A percentile compares a stretch with the other conserved stretches of the same genome.
phyloP scores from a whole-genome alignment of 2,329 filamentous ascomycete genomes.

The Xylariaceae sp. region DNA sequence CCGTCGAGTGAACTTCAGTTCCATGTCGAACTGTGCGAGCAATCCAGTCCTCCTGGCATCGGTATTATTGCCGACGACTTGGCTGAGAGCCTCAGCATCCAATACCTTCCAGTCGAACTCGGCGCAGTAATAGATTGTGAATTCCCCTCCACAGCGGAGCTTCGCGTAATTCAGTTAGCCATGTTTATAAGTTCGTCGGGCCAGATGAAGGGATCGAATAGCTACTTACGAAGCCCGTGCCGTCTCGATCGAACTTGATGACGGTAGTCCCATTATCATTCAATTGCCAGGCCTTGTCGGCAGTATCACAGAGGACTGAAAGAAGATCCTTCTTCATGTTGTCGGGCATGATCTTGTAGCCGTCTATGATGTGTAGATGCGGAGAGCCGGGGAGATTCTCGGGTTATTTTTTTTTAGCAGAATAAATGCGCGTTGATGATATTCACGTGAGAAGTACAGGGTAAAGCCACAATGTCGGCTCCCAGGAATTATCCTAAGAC shows the following conservation, averaged over 20 bases:
- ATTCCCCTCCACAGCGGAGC: background rate
- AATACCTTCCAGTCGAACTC: background rate
- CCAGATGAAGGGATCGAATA: background rate
- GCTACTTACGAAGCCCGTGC: background rate
- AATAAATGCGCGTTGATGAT: no score
- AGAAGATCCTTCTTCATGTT: background rate
- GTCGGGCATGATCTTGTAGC: no score
- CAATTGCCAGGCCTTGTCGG: background rate
- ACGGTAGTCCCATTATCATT: background rate
- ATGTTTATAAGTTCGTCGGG: background rate
- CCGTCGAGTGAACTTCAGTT: background rate
- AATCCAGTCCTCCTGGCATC: background rate
- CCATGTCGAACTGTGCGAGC: background rate
- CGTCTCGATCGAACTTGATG: background rate
- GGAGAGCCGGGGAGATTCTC: no score
- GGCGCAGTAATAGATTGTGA: background rate
- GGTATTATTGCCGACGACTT: background rate
- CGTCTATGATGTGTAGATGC: no score
- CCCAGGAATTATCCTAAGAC: no score
- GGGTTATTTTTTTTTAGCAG: no score
- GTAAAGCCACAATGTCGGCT: no score
- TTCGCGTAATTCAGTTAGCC: background rate
- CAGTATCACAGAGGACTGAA: background rate
- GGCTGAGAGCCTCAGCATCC: background rate
- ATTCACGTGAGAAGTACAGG: no score